Evolutionary conservation across 192 early-diverging fungal species (phyloP), one percentile per base, ranked within the genome.

Genomic region (Helicostylum pulchrum): DNA sequence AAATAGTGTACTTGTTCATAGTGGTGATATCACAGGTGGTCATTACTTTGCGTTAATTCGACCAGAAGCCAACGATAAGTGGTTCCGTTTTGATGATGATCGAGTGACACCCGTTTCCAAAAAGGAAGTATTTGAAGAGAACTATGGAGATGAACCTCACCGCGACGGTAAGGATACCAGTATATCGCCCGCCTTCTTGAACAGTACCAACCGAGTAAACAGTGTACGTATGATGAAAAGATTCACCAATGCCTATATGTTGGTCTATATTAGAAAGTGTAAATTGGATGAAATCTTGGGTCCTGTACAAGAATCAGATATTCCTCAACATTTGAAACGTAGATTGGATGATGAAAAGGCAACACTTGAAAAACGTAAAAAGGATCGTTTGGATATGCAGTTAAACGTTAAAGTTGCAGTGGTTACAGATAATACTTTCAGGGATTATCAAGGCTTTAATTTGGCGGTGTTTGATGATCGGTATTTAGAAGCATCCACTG

Each of bases 211-310:
- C 8, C 20, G 39, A 53, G 43, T n/a, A 2, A 66, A 39, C 4
- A 81, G 77, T 17, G 78, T 76, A 65, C 78, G 85, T 30, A 63
- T 72, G 49, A 47, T 79, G 60, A 96, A 92, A 70, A 87, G 92
- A 19, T 95, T 92, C 67, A 94, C 92, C 11, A 99, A 98, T 66
- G 97, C 97, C 2, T 99, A 99, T 81, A 97, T 99, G 96, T 80
- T 99, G 73, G 94, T 97, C 20, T 99, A 99, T 67, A 87, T 99
- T 58, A 88, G 94, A 63, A 86, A 94, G 67, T 67, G 76, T 14
- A 81, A 90, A 68, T 73, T 89, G 56, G 88, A 88, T 32, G 66
- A 84, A 32, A 83, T 97, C 17, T 77, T 98, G 53, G 76, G 76
- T 9, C 82, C 85, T 20, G 67, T 91, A 4, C 72, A 75, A 15